Percentiles rank a stretch among this genome's conserved stretches.
phyloP scores from a whole-genome alignment of 345 rosid species.

The Camelina laxa region DNA sequence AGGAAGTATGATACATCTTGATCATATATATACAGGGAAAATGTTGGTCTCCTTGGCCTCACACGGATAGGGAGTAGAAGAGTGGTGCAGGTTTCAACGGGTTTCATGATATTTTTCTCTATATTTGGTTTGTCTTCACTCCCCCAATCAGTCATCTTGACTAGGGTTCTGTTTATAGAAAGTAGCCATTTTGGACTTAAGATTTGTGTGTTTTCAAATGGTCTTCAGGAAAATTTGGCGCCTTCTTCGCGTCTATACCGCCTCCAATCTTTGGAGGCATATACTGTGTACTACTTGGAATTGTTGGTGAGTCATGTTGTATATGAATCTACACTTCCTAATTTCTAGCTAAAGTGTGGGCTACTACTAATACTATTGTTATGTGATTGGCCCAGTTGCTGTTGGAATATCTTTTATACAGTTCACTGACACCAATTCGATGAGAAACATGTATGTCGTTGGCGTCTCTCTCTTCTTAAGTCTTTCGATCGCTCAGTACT shows the following conservation, averaged over 20 bases:
- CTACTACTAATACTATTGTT: slow-evolving; percentile 21
- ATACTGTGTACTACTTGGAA: slow-evolving; percentile 86
- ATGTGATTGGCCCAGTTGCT: slow-evolving; percentile 59
- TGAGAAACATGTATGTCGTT: slow-evolving; percentile 85
- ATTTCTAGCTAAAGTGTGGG: background rate
- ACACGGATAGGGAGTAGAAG: slow-evolving; percentile 95
- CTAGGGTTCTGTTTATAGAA: background rate
- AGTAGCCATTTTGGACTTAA: background rate
- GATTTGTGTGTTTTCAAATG: background rate
- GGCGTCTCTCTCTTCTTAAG: slow-evolving; percentile 89
- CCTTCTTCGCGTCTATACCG: slow-evolving; percentile 97
- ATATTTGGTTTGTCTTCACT: slow-evolving; percentile 71
- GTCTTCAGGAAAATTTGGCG: slow-evolving; percentile 88
- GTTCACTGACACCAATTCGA: slow-evolving; percentile 77
- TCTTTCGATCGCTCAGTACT: slow-evolving; percentile 85
- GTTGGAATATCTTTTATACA: slow-evolving; percentile 87
- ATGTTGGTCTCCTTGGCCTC: slow-evolving; percentile 91
- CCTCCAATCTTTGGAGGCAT: slow-evolving; percentile 88
- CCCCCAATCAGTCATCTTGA: background rate
- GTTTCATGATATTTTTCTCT: slow-evolving; percentile 96
- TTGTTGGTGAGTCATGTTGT: slow-evolving; percentile 71
- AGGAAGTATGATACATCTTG: slow-evolving; percentile 4
- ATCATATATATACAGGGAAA: slow-evolving; percentile 68
- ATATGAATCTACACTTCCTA: background rate
- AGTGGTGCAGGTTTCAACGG: slow-evolving; percentile 91